Conservation (phyloP, 306 rosid genomes). For the Rosa lucieae region DNA sequence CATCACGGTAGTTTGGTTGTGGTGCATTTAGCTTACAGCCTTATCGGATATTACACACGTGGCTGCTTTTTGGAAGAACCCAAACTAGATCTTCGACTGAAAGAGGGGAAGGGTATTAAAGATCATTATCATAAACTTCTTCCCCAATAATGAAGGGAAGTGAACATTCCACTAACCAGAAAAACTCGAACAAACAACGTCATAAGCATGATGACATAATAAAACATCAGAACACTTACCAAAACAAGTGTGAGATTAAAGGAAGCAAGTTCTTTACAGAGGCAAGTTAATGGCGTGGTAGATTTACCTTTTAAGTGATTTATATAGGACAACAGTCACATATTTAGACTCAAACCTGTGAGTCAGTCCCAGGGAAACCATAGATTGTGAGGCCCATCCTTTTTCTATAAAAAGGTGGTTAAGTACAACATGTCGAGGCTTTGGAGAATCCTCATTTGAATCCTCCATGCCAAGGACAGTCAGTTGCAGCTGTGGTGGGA, state of each 20-base stretch:
- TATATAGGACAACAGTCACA: slow-evolving; percentile 90
- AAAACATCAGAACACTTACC: background rate
- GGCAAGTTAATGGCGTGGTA: slow-evolving; percentile 20
- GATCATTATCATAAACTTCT: background rate
- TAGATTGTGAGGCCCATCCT: slow-evolving; percentile 77
- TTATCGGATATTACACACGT: too few relatives aligned
- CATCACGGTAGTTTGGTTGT: too few relatives aligned
- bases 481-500: slow-evolving; percentile 78
- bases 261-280: slow-evolving; percentile 44
- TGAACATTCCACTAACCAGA: background rate
- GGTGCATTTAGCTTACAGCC: too few relatives aligned
- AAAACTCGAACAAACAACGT: background rate
- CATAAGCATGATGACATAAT: background rate
- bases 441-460: slow-evolving; percentile 51
- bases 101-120: background rate
- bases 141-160: background rate
- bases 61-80: background rate
- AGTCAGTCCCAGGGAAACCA: slow-evolving; percentile 88
- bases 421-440: slow-evolving; percentile 88
- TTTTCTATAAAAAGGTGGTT: slow-evolving; percentile 86
- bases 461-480: slow-evolving; percentile 74
- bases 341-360: slow-evolving; percentile 87
- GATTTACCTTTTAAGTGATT: slow-evolving; percentile 68
- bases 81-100: background rate
- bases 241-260: slow-evolving; percentile 8